Evolutionary conservation across 164 flowering plant genomes (phyloP), one percentile per base, ranked within the genome.

Genomic region (Cinnamomum chago): DNA sequence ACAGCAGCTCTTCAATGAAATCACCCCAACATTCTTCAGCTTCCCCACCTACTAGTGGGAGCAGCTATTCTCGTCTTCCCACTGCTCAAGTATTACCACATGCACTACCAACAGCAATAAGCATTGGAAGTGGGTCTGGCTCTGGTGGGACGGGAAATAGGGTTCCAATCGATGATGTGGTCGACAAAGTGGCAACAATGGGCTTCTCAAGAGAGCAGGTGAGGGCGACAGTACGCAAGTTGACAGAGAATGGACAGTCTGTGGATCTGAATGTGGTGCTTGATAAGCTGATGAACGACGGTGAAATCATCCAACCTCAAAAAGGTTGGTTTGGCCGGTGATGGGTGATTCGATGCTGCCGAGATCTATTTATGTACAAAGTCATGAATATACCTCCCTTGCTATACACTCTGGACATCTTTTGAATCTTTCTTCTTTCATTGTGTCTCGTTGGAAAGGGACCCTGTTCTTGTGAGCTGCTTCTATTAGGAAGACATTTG

Each of bases 161-260:
- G 79, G 97, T 92, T 67, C 97, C 98, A 0, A 64, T 92, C 35
- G 97, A 95, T 80, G 98, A 95, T 82, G 97, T 95, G 70, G 83
- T 95, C 6, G 97, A 92, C 77, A 91, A 86, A 80, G 94, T 92
- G 65, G 69, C 93, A 9, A 88, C 30, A 23, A 95, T 95, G 98
- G 98, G 98, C 47, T 95, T 95, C 82, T 84, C 95, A 3, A 91
- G 97, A 82, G 98, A 95, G 12, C 89, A 82, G 52, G 97, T 91
- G 70, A 88, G 88, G 75, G 95, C 94, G 17, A 88, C 97, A 0
- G 97, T 95, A 22, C 72, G 91, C 73, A 90, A 77, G 73, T 80
- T 95, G 65, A 95, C 97, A 2, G 98, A 92, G 84, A 92, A 87
- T 80, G 97, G 97, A 10, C 98, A 95, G 81, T 78, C 97, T 0